A percentile compares a stretch with the other conserved stretches of the same genome.
phyloP scores from a whole-genome alignment of 2,329 filamentous ascomycete genomes.

The Colletotrichum sp. region DNA sequence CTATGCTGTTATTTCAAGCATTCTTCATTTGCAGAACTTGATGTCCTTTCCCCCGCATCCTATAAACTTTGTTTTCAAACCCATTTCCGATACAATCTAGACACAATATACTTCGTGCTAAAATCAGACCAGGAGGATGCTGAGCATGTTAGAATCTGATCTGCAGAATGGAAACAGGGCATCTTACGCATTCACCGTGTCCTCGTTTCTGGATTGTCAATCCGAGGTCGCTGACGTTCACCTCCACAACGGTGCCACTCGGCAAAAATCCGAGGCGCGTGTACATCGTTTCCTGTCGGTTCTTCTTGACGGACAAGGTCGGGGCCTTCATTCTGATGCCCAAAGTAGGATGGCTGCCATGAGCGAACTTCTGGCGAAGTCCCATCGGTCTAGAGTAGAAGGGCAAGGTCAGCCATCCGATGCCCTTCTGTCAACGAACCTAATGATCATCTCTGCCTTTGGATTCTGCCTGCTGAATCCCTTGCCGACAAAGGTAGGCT shows the following conservation, averaged over 20 bases:
- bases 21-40: neutral
- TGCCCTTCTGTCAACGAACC: neutral
- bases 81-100: neutral
- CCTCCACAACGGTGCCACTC: neutral
- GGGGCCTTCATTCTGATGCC: neutral
- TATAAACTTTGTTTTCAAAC: neutral
- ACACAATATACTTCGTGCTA: rapidly evolving
- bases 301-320: neutral
- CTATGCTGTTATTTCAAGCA: neutral
- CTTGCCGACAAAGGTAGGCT: neutral
- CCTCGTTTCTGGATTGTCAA: neutral
- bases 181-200: neutral
- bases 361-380: neutral
- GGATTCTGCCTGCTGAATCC: neutral
- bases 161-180: rapidly evolving
- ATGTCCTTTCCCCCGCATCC: neutral
- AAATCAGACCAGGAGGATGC: neutral
- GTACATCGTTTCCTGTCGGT: neutral
- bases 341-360: neutral
- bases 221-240: neutral
- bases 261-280: neutral
- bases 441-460: neutral
- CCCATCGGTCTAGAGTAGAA: neutral
- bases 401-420: neutral
- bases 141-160: neutral